Percentiles rank a stretch among this genome's conserved stretches.
Conservation (phyloP, 2,329 filamentous ascomycete genomes). For the Xylariaceae sp. region DNA sequence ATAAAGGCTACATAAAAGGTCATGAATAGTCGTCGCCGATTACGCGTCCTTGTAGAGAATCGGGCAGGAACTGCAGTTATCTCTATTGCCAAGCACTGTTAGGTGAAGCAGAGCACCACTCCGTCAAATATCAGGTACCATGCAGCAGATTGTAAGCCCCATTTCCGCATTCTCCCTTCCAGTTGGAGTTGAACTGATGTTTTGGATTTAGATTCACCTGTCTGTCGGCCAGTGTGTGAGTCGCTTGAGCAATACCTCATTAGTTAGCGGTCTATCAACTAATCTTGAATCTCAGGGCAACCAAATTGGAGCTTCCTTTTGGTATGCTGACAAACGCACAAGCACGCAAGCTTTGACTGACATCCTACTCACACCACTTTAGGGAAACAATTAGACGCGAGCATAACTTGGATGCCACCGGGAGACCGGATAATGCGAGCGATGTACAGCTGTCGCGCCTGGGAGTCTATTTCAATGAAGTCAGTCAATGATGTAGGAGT, state of each 20-base stretch:
- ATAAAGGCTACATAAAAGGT: too few species aligned
- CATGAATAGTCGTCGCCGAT: too few species aligned
- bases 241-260: conserved; percentile 31
- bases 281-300: conserved; percentile 69
- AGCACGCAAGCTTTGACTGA: not conserved
- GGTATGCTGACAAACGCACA: conserved; percentile 49
- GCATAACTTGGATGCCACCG: conserved; percentile 96
- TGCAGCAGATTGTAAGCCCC: too few species aligned
- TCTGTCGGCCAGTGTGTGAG: conserved; percentile 99
- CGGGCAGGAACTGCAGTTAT: too few species aligned
- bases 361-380: conserved; percentile 33
- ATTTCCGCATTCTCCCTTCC: too few species aligned
- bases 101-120: too few species aligned
- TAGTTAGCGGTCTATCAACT: conserved; percentile 13
- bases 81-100: too few species aligned
- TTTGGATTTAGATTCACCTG: conserved; percentile 75
- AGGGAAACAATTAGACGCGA: conserved; percentile 82
- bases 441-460: conserved; percentile 99
- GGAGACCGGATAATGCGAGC: conserved; percentile 71
- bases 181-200: too few species aligned
- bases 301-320: conserved; percentile 99
- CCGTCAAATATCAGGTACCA: too few species aligned
- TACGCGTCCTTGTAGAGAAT: too few species aligned
- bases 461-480: conserved; percentile 97
- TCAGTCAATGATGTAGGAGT: conserved; percentile 27